Percentiles rank a stretch among this genome's conserved stretches.
Evolutionary conservation across 768 basidiomycete species (phyloP).

Genomic region (Lenzites betulinus): DNA sequence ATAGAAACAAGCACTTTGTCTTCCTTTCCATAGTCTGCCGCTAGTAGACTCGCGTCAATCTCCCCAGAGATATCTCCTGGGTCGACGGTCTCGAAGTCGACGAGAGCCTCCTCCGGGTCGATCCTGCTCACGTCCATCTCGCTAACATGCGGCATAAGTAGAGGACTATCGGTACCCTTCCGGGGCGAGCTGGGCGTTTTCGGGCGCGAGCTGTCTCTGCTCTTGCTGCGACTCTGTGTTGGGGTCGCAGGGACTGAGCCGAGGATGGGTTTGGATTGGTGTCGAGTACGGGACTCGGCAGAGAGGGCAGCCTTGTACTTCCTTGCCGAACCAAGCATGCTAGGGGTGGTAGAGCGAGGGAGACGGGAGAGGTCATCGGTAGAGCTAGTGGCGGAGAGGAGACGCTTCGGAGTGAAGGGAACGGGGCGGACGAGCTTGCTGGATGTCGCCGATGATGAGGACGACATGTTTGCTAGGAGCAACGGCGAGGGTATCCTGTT

Average conservation of each 20-base stretch:
- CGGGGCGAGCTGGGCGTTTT: slow-evolving; percentile 39
- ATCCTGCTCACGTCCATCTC: slow-evolving; percentile 78
- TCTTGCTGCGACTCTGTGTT: slow-evolving; percentile 36
- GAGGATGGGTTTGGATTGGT: slow-evolving; percentile 31
- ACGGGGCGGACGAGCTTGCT: slow-evolving; percentile 42
- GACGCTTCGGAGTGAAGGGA: slow-evolving; percentile 60
- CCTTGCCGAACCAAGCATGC: slow-evolving; percentile 50
- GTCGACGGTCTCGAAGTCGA: slow-evolving; percentile 75
- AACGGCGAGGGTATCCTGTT: no score
- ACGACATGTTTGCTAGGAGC: background rate
- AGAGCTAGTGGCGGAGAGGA: slow-evolving; percentile 41
- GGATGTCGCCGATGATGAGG: slow-evolving; percentile 22
- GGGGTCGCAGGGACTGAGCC: slow-evolving; percentile 57
- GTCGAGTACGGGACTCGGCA: slow-evolving; percentile 37
- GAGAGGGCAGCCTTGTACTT: slow-evolving; percentile 71
- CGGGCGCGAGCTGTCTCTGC: slow-evolving; percentile 33
- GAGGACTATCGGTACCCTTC: slow-evolving; percentile 50
- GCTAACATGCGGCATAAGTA: slow-evolving; percentile 48
- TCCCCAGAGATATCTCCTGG: slow-evolving; percentile 68
- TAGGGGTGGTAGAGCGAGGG: slow-evolving; percentile 40
- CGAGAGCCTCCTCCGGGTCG: slow-evolving; percentile 74
- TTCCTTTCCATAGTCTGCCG: slow-evolving; percentile 61
- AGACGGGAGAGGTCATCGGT: slow-evolving; percentile 34
- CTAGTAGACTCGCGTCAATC: slow-evolving; percentile 61
- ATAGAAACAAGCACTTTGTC: slow-evolving; percentile 89